Evolutionary conservation across 148 eudicot species (phyloP).

Genomic region (Dysphania ambrosioides): DNA sequence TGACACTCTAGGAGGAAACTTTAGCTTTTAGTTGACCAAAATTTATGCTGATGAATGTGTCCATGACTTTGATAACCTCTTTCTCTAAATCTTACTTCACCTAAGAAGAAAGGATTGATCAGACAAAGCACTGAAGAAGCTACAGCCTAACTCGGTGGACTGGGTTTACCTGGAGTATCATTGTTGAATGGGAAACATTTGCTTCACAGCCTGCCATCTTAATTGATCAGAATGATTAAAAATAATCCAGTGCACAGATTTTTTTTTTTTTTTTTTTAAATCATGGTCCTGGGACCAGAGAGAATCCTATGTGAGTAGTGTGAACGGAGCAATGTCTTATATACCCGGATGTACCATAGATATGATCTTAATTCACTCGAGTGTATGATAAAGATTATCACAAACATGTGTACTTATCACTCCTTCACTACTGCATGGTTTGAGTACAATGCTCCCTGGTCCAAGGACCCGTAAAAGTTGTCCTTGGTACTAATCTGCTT

Average conservation of each 20-base stretch:
- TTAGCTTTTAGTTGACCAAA: conserved; percentile 6
- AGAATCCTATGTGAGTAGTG: neutral
- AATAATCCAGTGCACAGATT: no score
- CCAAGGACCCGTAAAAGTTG: no score
- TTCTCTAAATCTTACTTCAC: neutral
- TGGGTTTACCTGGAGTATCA: conserved; percentile 4
- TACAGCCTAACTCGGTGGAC: conserved; percentile 13
- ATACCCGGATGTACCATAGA: no score
- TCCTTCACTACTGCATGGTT: no score
- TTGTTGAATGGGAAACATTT: neutral
- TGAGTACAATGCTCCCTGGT: neutral
- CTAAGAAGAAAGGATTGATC: conserved; percentile 1
- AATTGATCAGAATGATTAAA: neutral
- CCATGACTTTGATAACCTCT: conserved; percentile 10
- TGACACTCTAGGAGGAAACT: neutral
- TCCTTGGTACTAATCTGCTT: no score
- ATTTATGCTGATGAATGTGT: conserved; percentile 1
- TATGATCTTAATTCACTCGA: neutral
- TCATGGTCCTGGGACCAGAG: no score
- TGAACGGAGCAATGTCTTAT: neutral
- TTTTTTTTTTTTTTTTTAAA: no score
- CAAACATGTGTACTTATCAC: no score
- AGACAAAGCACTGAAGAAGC: conserved; percentile 17
- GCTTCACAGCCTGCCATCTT: neutral
- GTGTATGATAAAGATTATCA: no score